Evolutionary conservation across 2,329 filamentous ascomycete species (phyloP).

Genomic region (Rhynchosporium secalis): DNA sequence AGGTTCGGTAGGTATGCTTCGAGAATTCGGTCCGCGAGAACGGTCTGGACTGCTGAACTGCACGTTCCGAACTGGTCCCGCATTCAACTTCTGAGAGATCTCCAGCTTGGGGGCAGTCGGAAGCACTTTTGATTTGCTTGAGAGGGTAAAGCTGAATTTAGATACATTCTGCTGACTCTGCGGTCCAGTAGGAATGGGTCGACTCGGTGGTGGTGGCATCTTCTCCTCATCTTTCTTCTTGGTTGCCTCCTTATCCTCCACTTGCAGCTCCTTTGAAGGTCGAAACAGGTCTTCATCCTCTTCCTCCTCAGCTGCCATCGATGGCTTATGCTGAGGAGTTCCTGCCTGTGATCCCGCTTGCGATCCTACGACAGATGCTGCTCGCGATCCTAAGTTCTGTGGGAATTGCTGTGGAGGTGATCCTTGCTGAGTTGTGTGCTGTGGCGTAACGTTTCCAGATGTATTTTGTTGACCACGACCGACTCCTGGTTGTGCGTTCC

Average conservation of each 20-base stretch:
- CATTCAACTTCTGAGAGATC: constrained; percentile 69
- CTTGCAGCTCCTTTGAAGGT: constrained; percentile 63
- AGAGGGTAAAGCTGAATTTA: constrained; percentile 94
- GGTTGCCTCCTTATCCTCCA: constrained; percentile 56
- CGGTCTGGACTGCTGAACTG: constrained; percentile 42
- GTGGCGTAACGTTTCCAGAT: constrained; percentile 40
- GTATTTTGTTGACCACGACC: constrained; percentile 49
- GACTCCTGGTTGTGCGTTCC: constrained; percentile 61
- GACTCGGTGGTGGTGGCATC: constrained; percentile 56
- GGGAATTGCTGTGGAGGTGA: constrained; percentile 38
- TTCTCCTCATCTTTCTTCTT: constrained; percentile 51
- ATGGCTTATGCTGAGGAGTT: constrained; percentile 39
- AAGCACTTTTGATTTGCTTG: constrained; percentile 63
- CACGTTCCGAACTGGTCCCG: constrained; percentile 39
- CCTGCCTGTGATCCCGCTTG: constrained; percentile 28
- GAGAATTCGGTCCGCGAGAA: constrained; percentile 44
- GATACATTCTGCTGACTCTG: constrained; percentile 46
- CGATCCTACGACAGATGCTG: constrained; percentile 9
- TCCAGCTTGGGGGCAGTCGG: constrained; percentile 60
- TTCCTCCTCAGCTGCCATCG: constrained; percentile 37
- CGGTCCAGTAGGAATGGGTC: constrained; percentile 47
- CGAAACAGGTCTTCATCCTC: constrained; percentile 60
- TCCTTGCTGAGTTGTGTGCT: constrained; percentile 27
- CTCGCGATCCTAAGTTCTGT: constrained; percentile 27
- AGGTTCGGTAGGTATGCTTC: constrained; percentile 53